Evolutionary conservation across 1,139 yeast species (phyloP).

Genomic region (Sugiyamaella grinbergsii): DNA sequence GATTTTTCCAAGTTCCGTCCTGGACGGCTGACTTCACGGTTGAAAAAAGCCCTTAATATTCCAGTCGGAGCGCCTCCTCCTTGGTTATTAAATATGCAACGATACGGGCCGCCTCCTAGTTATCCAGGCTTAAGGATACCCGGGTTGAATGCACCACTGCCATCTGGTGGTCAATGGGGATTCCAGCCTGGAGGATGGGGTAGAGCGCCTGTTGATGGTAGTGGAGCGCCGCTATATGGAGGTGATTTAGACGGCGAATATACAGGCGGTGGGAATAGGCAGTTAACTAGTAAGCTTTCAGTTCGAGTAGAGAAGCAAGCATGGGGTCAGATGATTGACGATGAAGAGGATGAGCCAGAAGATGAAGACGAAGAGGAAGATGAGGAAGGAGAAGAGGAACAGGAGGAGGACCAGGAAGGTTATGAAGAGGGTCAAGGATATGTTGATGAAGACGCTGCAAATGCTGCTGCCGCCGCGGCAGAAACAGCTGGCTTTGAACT

Average conservation of each 20-base stretch:
- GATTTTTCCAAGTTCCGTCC: constrained; percentile 53
- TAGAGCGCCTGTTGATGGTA: constrained; percentile 42
- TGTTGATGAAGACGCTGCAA: constrained; percentile 37
- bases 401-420: constrained; percentile 32
- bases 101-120: constrained; percentile 82
- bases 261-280: constrained; percentile 25
- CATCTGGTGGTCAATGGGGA: constrained; percentile 45
- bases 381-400: constrained; percentile 36
- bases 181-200: constrained; percentile 50
- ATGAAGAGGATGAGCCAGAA: constrained; percentile 40
- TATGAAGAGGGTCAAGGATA: constrained; percentile 32
- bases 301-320: constrained; percentile 43
- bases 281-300: constrained; percentile 44
- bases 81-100: constrained; percentile 74
- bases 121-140: constrained; percentile 67
- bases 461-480: constrained; percentile 24
- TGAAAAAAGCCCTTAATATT: constrained; percentile 71
- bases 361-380: constrained; percentile 41
- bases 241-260: constrained; percentile 41
- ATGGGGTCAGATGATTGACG: constrained; percentile 42
- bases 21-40: constrained; percentile 61
- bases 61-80: constrained; percentile 70
- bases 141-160: constrained; percentile 50
- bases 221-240: constrained; percentile 42
- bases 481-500: constrained; percentile 12